Evolutionary conservation across 1,284 basidiomycete species (phyloP).

Genomic region (Ceratobasidium sp.): DNA sequence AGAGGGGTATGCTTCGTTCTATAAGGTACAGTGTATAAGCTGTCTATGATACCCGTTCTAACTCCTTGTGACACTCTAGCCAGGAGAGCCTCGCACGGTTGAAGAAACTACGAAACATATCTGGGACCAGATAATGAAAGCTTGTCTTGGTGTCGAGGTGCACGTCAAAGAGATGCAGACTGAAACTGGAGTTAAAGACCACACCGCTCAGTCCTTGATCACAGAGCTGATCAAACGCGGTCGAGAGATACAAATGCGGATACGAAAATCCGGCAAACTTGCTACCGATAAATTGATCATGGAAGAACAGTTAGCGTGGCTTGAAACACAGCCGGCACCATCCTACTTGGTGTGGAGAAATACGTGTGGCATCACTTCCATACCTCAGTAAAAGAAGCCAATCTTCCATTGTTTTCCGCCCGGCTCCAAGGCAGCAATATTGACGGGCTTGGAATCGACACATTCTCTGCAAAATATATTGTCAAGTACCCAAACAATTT

Average conservation of each 20-base stretch:
- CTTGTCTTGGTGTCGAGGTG: not conserved
- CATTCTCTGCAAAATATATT: conserved; percentile 52
- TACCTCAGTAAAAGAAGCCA: conserved; percentile 51
- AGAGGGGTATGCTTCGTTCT: not conserved
- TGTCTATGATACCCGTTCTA: not conserved
- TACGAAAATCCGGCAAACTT: not conserved
- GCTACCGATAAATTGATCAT: not conserved
- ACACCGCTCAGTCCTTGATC: not conserved
- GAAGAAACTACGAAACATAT: not conserved
- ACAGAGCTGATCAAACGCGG: not conserved
- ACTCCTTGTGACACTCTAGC: not conserved
- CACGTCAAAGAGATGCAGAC: not conserved
- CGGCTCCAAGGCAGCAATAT: conserved; percentile 46
- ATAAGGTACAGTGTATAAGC: not conserved
- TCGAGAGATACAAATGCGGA: not conserved
- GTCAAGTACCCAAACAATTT: conserved; percentile 53
- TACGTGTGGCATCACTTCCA: conserved; percentile 57
- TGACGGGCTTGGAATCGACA: conserved; percentile 36
- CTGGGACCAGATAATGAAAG: not conserved
- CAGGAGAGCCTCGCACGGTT: not conserved
- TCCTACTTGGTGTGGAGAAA: conserved; percentile 58
- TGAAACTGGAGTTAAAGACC: not conserved
- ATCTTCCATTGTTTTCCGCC: conserved; percentile 50
- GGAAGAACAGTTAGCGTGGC: not conserved
- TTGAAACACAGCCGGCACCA: conserved; percentile 45